These are phyloP conservation scores for Beauveria varroae DNA, from an alignment of 2,329 filamentous ascomycete genomes.

Conservation along the genomic window DNA sequence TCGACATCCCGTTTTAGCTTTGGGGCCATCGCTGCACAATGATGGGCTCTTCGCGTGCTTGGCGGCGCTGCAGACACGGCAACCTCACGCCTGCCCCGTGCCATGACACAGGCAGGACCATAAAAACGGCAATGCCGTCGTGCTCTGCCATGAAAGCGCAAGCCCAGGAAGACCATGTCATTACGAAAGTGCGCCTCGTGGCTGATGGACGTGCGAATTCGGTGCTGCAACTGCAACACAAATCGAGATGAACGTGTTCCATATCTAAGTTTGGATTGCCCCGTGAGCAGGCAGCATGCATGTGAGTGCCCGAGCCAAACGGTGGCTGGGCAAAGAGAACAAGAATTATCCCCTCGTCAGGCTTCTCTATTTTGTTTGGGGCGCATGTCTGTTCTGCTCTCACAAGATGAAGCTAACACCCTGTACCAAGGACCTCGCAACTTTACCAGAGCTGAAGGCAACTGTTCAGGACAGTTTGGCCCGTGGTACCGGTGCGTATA, in stretches of 20 bases:
- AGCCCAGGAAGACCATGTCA: too few species aligned
- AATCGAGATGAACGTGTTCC: conserved; percentile 7
- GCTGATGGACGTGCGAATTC: conserved; percentile 2
- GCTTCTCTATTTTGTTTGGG: neutral
- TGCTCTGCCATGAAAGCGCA: neutral
- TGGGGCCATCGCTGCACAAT: neutral
- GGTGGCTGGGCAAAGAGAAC: neutral
- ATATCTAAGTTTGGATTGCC: neutral
- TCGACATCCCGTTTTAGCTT: neutral
- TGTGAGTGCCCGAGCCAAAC: conserved; percentile 4
- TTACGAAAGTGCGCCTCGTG: neutral
- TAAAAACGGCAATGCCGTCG: neutral
- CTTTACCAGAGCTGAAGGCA: neutral
- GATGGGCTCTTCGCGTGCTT: neutral
- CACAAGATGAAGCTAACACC: neutral
- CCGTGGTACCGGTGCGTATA: neutral
- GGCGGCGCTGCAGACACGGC: neutral
- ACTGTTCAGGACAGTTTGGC: neutral
- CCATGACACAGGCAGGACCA: neutral
- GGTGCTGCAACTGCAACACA: conserved; percentile 5
- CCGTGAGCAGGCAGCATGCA: neutral
- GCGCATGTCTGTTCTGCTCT: neutral
- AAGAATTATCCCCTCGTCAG: neutral
- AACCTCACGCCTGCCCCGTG: neutral
- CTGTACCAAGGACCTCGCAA: neutral